A percentile compares a stretch with the other conserved stretches of the same genome.
Evolutionary conservation across 208 protist species (phyloP).

Genomic region (Naegleria fowleri): DNA sequence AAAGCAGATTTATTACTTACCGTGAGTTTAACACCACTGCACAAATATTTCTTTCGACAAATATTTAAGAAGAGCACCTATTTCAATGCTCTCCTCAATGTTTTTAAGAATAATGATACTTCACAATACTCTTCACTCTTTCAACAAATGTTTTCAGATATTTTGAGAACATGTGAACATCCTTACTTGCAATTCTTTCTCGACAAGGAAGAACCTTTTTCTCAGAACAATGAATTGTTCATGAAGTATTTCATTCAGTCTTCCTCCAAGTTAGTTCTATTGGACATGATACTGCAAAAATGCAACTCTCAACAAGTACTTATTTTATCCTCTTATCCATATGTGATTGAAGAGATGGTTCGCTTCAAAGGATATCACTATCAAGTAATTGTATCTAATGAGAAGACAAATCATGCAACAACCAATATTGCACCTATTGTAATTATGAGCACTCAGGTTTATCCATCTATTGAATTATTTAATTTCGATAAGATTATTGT

Average conservation of each 20-base stretch:
- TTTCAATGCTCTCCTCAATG: not conserved
- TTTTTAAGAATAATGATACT: not conserved
- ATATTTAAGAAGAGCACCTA: not conserved
- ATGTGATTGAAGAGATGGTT: not conserved
- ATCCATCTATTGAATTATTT: not conserved
- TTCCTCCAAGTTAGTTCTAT: conserved; percentile 30
- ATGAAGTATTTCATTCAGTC: not conserved
- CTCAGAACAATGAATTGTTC: not conserved
- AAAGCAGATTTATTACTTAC: conserved; percentile 95
- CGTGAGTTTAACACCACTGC: conserved; percentile 79
- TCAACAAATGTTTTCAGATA: conserved; percentile 74
- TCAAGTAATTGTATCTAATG: conserved; percentile 56
- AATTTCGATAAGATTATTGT: not conserved
- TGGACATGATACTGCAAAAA: conserved; percentile 25
- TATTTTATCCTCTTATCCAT: conserved; percentile 38
- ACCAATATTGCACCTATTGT: conserved; percentile 87
- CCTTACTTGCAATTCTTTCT: conserved; percentile 52
- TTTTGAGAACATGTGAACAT: conserved; percentile 42
- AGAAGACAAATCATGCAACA: conserved; percentile 79
- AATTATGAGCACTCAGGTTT: conserved; percentile 79
- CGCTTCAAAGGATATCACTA: not conserved
- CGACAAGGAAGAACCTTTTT: conserved; percentile 29
- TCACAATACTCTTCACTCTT: conserved; percentile 50
- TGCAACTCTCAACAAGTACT: conserved; percentile 29
- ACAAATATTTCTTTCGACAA: conserved; percentile 72